Evolutionary conservation across 768 basidiomycete genomes (phyloP), one percentile per base, ranked within the genome.

Genomic region (Mycena galopus): DNA sequence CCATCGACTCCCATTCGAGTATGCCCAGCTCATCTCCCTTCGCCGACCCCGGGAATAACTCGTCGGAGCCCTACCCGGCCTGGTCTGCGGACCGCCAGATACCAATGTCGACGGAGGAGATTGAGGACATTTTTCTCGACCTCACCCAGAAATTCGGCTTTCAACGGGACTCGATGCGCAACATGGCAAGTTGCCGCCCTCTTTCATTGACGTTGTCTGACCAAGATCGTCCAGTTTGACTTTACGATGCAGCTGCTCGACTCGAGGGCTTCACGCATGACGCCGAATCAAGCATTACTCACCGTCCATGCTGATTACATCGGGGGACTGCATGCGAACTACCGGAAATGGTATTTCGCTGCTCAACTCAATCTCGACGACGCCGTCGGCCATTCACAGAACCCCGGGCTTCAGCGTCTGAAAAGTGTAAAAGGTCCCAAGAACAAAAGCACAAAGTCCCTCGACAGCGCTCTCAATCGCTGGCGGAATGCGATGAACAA

Each of bases 291-390:
- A 78, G 98, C 98, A 3, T 89, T 99, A 56, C 88, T 98, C 73
- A 99, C 98, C 42, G 88, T 99, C 27, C 98, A 99, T 80, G 97
- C 97, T 64, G 97, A 99, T 83, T 99, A 99, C 83, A 98, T 99
- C 72, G 98, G 98, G 67, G 98, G 98, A 56, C 95, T 96, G 79
- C 94, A 99, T 79, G 98, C 98, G 76, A 99, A 99, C 86, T 99
- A 99, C 82, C 94, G 98, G 81, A 98, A 99, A 83, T 99, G 98
- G 98, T 99, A 99, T 81, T 99, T 99, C 81, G 98, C 98, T 42
- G 96, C 97, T 16, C 98, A 99, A 81, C 94, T 99, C 81, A 97
- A 99, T 81, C 93, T 99, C 68, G 98, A 99, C 84, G 98, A 99
- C 78, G 97, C 97, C 32, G 96, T 99, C 70, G 98, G 98, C 58